phyloP scores from a whole-genome alignment of 2,329 filamentous ascomycete genomes.

The Talaromyces atroroseus region DNA sequence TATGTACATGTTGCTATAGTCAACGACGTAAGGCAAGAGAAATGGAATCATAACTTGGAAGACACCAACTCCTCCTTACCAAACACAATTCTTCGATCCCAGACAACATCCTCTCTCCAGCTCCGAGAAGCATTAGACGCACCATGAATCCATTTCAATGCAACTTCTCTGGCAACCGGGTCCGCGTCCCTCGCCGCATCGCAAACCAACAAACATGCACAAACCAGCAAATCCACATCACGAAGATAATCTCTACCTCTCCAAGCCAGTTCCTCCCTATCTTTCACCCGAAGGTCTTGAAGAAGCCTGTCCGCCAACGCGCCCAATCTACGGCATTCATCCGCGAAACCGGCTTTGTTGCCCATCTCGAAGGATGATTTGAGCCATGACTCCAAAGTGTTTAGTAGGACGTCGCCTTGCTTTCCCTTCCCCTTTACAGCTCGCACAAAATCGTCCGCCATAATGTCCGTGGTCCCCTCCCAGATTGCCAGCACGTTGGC shows the following conservation, averaged over 20 bases:
- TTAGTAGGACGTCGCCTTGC: conserved; percentile 10
- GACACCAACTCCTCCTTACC: conserved; percentile 1
- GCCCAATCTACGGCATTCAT: conserved; percentile 41
- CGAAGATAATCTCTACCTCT: conserved; percentile 25
- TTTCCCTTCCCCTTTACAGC: conserved; percentile 1
- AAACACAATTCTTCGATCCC: conserved; percentile 15
- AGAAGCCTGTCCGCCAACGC: conserved; percentile 27
- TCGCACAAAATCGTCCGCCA: conserved; percentile 50
- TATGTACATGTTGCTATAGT: no score
- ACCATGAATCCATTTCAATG: conserved; percentile 11
- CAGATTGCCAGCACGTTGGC: conserved; percentile 50
- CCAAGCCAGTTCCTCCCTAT: conserved; percentile 24
- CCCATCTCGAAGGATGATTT: conserved; percentile 36
- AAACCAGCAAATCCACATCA: conserved; percentile 25
- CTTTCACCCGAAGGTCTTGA: conserved; percentile 8
- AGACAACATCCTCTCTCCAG: conserved; percentile 8
- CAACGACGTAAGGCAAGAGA: neutral
- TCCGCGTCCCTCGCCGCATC: conserved; percentile 28
- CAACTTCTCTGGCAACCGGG: conserved; percentile 21
- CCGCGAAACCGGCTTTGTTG: neutral
- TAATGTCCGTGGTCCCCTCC: conserved; percentile 66
- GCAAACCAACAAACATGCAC: conserved; percentile 25
- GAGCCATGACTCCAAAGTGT: conserved; percentile 35
- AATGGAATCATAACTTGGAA: conserved; percentile 6
- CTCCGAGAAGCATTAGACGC: neutral